Evolutionary conservation across 202 grass and related monocot species (phyloP), one percentile per base, ranked within the genome.

Genomic region (Schoenoplectus triqueter): DNA sequence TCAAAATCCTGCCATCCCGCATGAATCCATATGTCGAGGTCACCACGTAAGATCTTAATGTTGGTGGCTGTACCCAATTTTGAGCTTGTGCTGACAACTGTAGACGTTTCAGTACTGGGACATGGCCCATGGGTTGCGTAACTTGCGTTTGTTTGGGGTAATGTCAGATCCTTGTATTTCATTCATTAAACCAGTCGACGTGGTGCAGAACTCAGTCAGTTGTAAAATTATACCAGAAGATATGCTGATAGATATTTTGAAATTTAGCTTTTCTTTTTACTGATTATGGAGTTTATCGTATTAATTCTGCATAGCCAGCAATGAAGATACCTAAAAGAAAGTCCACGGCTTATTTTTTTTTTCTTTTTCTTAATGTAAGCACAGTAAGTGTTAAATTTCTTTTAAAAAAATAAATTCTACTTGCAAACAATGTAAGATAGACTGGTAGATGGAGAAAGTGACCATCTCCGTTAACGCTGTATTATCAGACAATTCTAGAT

Each of bases 31-130:
- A 98, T 93, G 62, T 98, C 95, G 69, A 98, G 71, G 50, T 95
- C 92, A 14, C 95, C 95, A 72, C 95, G 92, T 71, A 98, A 82
- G 74, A 98, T 85, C 55, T 85, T 86, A 80, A 66, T 86, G 66
- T 51, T 71, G 15, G 82, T 69, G 17, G 65, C 9, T 46, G 18
- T 56, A 55, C 60, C 20, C 21, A 10, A 22, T 48, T 66, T 78
- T n/a, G 69, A 54, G 39, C 17, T 78, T 41, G 41, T 76, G 15
- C 52, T 11, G 42, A 44, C 61, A 77, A 50, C 69, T 22, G 48
- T 66, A 64, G 10, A 17, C 9, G 55, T 64, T 61, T 40, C 61
- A 3, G 84, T 56, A 64, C 55, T 60, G 46, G 22, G 47, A 52
- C 45, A 6, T 42, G 62, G 20, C 17, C 52, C 1, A 2, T 31